A percentile compares a stretch with the other conserved stretches of the same genome.
Conservation (phyloP, 2,329 filamentous ascomycete species). For the Penicillium sp. region DNA sequence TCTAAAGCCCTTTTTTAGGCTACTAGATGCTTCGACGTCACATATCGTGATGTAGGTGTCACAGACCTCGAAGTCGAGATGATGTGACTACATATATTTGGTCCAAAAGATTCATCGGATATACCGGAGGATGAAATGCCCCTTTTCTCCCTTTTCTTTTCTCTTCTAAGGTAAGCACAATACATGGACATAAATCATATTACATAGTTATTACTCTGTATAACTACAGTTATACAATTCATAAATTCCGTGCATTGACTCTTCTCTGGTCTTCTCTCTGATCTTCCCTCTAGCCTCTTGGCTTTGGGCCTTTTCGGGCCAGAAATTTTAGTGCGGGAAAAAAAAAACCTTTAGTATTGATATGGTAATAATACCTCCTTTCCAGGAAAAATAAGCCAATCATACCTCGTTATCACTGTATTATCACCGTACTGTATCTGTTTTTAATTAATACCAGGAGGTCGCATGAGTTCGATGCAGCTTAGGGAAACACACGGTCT, state of each 20-base stretch:
- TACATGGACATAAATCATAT: no score
- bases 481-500: neutral
- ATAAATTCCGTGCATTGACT: no score
- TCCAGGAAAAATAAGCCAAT: neutral
- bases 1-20: no score
- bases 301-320: neutral
- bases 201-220: no score
- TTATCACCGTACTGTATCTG: neutral
- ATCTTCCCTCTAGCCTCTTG: no score
- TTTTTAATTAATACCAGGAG: slow-evolving; percentile 10
- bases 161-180: no score
- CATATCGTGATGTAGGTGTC: neutral
- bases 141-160: neutral
- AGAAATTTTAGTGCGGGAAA: slow-evolving; percentile 3
- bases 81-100: neutral
- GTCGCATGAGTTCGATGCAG: neutral
- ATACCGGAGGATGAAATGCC: neutral
- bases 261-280: no score
- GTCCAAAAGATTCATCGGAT: neutral
- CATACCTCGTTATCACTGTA: neutral
- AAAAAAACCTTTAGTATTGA: neutral
- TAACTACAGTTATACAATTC: no score
- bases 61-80: neutral
- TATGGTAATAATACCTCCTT: slow-evolving; percentile 2
- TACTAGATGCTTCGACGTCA: neutral